Evolutionary conservation across 164 flowering plant genomes (phyloP).

Genomic region (Paratinospora sagittata): DNA sequence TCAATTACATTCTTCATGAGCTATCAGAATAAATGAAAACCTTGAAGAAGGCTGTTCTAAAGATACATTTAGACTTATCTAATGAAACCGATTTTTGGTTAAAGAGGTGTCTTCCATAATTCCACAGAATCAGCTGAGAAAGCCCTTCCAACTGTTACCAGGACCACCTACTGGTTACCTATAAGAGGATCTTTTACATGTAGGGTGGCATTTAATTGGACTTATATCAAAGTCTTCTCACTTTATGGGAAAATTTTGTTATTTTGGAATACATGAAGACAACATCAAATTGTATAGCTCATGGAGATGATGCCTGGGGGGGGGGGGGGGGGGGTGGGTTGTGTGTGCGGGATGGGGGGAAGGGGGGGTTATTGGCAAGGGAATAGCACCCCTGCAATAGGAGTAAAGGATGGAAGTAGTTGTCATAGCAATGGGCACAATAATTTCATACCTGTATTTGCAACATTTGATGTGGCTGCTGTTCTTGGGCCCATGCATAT

Average conservation of each 20-base stretch:
- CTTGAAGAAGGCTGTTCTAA: too few species aligned
- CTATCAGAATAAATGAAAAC: too few species aligned
- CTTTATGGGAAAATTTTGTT: neutral
- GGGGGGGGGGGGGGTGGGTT: too few species aligned
- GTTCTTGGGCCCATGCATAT: slow-evolving; percentile 74
- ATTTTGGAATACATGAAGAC: neutral
- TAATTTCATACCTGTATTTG: slow-evolving; percentile 52
- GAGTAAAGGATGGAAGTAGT: neutral
- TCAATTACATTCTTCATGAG: too few species aligned
- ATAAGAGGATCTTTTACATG: neutral
- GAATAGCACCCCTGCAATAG: neutral
- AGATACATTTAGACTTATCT: too few species aligned
- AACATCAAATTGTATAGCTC: neutral
- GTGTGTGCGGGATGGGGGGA: too few species aligned
- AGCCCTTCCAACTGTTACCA: neutral
- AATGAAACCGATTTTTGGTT: too few species aligned
- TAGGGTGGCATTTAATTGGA: neutral
- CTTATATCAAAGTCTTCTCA: neutral
- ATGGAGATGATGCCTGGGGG: neutral
- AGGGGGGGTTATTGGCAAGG: neutral
- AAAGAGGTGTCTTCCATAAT: too few species aligned
- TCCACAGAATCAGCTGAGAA: neutral
- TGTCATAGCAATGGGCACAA: neutral
- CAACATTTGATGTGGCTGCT: slow-evolving; percentile 58
- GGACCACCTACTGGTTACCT: neutral